Base-by-base conservation (phyloP, 805 yeast genomes). In the Starmerella stigmatis region DNA sequence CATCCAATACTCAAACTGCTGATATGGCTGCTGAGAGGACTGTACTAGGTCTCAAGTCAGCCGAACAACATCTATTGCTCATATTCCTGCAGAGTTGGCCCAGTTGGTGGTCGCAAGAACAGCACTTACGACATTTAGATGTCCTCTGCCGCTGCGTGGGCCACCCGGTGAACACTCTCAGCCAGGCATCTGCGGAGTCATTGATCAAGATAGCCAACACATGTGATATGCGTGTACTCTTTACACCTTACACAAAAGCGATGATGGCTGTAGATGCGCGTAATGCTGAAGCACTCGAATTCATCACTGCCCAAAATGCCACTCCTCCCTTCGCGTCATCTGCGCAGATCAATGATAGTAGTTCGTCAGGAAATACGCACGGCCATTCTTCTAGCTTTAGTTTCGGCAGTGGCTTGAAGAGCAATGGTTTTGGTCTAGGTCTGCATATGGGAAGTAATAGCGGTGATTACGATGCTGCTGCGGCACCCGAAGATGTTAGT, bases 61-160 rank as follows among this genome's bases (percentile, higher is more conserved):
- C 53, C 8, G 54, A 52, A 21, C 49, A 51, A 19, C 44, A 48
- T 6, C 47, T 52, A 2, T 30, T 52, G 28, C 35, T 47, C 3
- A 34, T 42, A 8, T 45, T 44, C 16, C 68, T 86, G 1, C 84
- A 83, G 25, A 70, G 81, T 2, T 67, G 81, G 35, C 92, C 97
- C 0, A 81, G 88, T 76, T 74, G 82, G 54, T 52, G 53, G 51
- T 41, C 46, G 2, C 62, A 69, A 0, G 68, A 79, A 2, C 73
- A 77, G 10, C 78, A 79, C 56, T 72, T 81, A 46, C 72, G 75
- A 26, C 66, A 81, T 2, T 75, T 88, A 21, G 97, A 89, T 47
- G 66, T 86, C 3, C 65, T 92, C 13, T 78, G 88, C 32, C 70
- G 85, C 46, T 51, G 50, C 26, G 52, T 47, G 10, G 48, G 47